Base-by-base conservation (phyloP, 371 early-diverging fungal species). In the Rhizomucor pusillus region DNA sequence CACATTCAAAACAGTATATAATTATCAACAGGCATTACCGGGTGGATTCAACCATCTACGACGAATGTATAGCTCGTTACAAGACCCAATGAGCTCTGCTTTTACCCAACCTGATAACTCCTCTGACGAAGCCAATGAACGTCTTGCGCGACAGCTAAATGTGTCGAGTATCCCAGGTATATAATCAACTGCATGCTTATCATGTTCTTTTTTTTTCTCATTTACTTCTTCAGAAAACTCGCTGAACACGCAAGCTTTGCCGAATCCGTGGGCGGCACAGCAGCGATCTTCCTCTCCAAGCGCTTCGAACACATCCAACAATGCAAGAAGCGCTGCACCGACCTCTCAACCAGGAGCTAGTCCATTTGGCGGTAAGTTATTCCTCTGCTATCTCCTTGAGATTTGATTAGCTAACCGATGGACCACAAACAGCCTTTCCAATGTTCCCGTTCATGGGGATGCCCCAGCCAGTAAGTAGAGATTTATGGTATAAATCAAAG, bases 11-110 rank as follows among this genome's bases (percentile, higher is more conserved):
- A 24, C 6, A 39, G 19, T 6, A 6, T 35, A 5, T 25, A 11
- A 7, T 5, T 24, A n/a, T 23, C 29, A 13, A 5, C 52, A 71
- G 71, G 78, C 78, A 12, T 70, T 88, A 46, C 93, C 93, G 2
- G 92, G 92, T 36, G 93, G 93, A 39, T 91, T 88, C 60, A 89
- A 90, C 48, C 90, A 90, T 66, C 76, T 93, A 53, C 84, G 85
- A 47, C 71, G 88, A 41, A 85, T 93, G 84, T 90, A 91, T 65
- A 79, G 84, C 49, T 82, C 74, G 41, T 62, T 90, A 50, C 90
- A 89, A 60, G 83, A 86, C 56, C 91, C 92, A 24, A 71, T 90
- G 68, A 83, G 82, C 19, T 71, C 71, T 33, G 84, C 85, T 13
- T 20, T 58, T 29, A 56, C 71, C 11, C 50, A 60, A 18, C 45